A percentile compares a stretch with the other conserved stretches of the same genome.
phyloP scores from a whole-genome alignment of 1,139 yeast genomes.

The Blastobotrys arbuscula region DNA sequence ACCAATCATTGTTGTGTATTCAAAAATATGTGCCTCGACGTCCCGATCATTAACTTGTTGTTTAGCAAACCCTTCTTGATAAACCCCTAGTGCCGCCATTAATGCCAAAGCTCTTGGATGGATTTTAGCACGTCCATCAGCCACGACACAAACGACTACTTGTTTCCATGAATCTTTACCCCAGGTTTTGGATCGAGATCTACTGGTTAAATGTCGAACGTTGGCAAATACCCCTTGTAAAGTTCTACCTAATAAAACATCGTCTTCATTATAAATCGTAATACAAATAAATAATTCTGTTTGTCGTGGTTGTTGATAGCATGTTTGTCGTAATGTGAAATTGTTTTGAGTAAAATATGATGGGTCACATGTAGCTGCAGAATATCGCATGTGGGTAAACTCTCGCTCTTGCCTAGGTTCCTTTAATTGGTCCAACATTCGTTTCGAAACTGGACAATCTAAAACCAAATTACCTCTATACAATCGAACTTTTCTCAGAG shows the following conservation, averaged over 20 bases:
- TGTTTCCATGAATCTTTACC: slow-evolving; percentile 79
- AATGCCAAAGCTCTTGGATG: slow-evolving; percentile 59
- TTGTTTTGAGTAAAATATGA: slow-evolving; percentile 50
- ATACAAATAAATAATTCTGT: slow-evolving; percentile 72
- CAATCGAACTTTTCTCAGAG: slow-evolving; percentile 48
- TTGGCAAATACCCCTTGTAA: slow-evolving; percentile 73
- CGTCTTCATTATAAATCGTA: slow-evolving; percentile 80
- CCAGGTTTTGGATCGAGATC: slow-evolving; percentile 61
- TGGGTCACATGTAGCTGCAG: slow-evolving; percentile 80
- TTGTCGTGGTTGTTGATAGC: slow-evolving; percentile 59
- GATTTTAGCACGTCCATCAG: slow-evolving; percentile 69
- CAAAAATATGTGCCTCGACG: slow-evolving; percentile 71
- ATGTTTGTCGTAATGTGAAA: slow-evolving; percentile 61
- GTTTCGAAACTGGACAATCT: slow-evolving; percentile 70
- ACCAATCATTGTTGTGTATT: slow-evolving; percentile 74
- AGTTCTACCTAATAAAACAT: slow-evolving; percentile 63
- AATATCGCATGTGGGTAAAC: slow-evolving; percentile 70
- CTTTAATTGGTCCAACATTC: slow-evolving; percentile 49
- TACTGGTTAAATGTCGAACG: slow-evolving; percentile 53
- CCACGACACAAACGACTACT: slow-evolving; percentile 66
- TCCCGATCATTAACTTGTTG: slow-evolving; percentile 63
- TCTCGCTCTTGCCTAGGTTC: slow-evolving; percentile 50
- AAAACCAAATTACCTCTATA: slow-evolving; percentile 69
- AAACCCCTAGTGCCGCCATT: slow-evolving; percentile 67
- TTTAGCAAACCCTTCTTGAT: slow-evolving; percentile 79